Base-by-base conservation (phyloP, 257 asterid species). In the Catharanthus roseus region DNA sequence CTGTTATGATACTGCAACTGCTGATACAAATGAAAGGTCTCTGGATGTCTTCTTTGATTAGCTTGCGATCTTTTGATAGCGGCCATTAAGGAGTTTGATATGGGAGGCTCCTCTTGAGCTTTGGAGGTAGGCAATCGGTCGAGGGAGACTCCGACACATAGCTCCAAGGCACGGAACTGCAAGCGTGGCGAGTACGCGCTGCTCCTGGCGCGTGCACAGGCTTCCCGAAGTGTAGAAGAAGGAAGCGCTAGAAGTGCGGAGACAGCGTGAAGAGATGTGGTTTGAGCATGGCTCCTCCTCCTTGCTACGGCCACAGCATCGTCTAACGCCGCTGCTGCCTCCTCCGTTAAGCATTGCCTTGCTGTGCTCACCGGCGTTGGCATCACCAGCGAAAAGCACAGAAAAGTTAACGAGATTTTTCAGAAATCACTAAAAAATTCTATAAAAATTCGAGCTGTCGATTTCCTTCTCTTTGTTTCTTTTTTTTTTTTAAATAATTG, bases 11-110 rank as follows among this genome's bases (percentile, higher is more conserved):
- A 73, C 82, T 78, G 72, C 73, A 82, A 83, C 75, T 88, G 97
- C 84, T 88, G 98, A 68, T 93, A 93, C 71, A 91, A 54, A 53
- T 87, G 96, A 26, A 93, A 93, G 6, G 96, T 91, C 4, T 93
- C 99, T 1, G 99, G 99, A 63, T 89, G 92, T 29, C 99, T 86
- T n/a, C 97, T 78, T 83, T 93, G 99, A 69, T 89, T 87, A 33
- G 97, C 99, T 18, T 93, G 99, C 2, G 97, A 88, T 36, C 99
- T 82, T 87, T 91, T 93, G 69, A 93, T 89, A 6, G 99, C 99
- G 2, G 99, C 95, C 99, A 91, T 93, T 67, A 93, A 80, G 1
- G 99, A 89, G 81, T 93, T 93, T 57, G 99, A 88, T 13, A 93
- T 86, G 63, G 92, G 96, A 64, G 97, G 95, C 79, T 82, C 89